Percentiles rank a stretch among this genome's conserved stretches.
Conservation (phyloP, 306 rosid species). For the Dryas octopetala region DNA sequence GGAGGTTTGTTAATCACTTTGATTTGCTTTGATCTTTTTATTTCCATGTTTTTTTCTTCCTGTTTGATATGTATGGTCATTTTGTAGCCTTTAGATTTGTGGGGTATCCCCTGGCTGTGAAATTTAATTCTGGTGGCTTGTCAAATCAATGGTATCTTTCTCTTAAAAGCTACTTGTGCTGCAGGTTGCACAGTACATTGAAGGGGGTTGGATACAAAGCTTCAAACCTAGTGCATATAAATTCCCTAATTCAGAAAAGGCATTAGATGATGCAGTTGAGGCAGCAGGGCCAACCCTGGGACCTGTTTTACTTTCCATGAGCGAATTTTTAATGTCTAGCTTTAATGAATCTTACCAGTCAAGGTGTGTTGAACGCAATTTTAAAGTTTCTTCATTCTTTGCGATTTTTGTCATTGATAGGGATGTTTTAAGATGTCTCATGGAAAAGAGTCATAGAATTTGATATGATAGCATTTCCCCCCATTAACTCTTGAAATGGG, state of each 20-base stretch:
- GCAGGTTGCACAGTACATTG: slow-evolving; percentile 65
- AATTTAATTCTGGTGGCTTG: slow-evolving; percentile 23
- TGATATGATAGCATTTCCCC: neutral
- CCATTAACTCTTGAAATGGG: neutral
- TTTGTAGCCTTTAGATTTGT: neutral
- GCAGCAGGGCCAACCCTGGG: slow-evolving; percentile 90
- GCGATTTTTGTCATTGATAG: slow-evolving; percentile 4
- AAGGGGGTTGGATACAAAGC: slow-evolving; percentile 86
- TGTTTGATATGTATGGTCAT: neutral
- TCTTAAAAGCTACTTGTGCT: slow-evolving; percentile 28
- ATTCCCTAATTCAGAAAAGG: slow-evolving; percentile 74
- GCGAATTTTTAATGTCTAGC: slow-evolving; percentile 97
- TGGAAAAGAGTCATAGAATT: slow-evolving; percentile 12
- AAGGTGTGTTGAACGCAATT: slow-evolving; percentile 52
- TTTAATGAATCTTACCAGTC: slow-evolving; percentile 96
- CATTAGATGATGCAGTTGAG: slow-evolving; percentile 71
- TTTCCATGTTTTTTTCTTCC: neutral
- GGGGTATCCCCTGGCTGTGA: slow-evolving; percentile 1
- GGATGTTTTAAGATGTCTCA: neutral
- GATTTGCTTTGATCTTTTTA: slow-evolving; percentile 1
- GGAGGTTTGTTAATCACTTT: slow-evolving; percentile 58
- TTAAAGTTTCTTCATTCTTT: slow-evolving; percentile 20
- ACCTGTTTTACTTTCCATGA: slow-evolving; percentile 79
- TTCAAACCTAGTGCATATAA: slow-evolving; percentile 57
- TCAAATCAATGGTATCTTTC: slow-evolving; percentile 9